Conservation (phyloP, 257 asterid genomes). For the Nicotiana undulata region DNA sequence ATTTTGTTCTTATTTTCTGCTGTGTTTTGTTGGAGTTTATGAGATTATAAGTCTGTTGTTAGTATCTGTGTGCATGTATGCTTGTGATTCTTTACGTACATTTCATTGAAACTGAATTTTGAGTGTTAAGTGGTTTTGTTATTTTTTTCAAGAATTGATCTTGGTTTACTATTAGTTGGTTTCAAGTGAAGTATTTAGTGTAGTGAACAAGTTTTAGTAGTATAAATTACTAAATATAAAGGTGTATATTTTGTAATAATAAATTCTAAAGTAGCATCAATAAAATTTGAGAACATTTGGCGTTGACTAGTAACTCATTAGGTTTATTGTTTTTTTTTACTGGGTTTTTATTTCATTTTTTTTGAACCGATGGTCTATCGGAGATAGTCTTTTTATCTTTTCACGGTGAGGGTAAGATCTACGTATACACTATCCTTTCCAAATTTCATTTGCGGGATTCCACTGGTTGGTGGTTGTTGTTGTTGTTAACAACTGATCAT, state of each 20-base stretch:
- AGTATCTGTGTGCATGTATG: background rate
- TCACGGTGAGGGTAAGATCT: accelerated
- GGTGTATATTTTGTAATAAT: background rate
- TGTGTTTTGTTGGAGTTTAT: background rate
- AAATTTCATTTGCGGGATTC: too few relatives aligned
- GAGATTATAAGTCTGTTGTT: background rate
- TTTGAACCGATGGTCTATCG: too few relatives aligned
- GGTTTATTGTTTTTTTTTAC: too few relatives aligned
- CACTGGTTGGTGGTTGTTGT: too few relatives aligned
- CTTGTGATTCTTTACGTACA: background rate
- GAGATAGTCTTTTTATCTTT: accelerated
- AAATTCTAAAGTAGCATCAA: background rate
- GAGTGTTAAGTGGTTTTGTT: background rate
- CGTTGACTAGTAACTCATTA: background rate
- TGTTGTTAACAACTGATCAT: too few relatives aligned
- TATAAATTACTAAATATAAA: background rate
- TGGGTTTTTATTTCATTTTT: too few relatives aligned
- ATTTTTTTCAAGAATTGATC: background rate
- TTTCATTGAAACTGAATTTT: background rate
- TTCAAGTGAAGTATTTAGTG: too few relatives aligned
- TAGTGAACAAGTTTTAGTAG: too few relatives aligned
- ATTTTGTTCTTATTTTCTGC: background rate
- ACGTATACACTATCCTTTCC: too few relatives aligned
- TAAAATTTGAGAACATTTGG: background rate
- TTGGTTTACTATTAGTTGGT: background rate